phyloP scores from a whole-genome alignment of 805 yeast genomes.

The Hanseniaspora lachancei region DNA sequence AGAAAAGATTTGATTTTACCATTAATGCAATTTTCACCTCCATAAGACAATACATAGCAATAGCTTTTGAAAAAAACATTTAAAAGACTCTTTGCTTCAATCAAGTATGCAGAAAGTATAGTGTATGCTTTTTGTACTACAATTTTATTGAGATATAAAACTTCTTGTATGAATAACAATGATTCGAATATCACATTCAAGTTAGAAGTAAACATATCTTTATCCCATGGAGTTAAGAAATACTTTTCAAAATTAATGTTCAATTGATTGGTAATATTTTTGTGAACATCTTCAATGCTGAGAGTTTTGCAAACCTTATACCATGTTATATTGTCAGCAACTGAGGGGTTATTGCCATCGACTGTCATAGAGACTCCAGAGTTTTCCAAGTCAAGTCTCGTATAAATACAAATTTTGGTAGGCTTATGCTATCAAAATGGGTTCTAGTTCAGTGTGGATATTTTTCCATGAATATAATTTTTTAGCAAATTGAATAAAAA shows the following conservation, averaged over 20 bases:
- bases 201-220: background rate
- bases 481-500: no score
- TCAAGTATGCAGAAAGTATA: background rate
- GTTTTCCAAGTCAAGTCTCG: no score
- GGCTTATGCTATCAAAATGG: no score
- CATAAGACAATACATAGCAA: background rate
- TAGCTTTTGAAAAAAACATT: background rate
- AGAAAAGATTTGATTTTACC: background rate
- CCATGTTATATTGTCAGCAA: background rate
- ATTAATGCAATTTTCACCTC: background rate
- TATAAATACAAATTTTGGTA: no score
- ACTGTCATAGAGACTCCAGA: no score
- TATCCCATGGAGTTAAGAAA: background rate
- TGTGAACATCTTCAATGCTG: background rate
- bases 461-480: no score
- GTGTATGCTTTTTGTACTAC: background rate
- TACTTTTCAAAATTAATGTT: background rate
- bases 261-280: background rate
- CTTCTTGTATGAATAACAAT: background rate
- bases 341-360: background rate
- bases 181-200: background rate
- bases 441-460: no score
- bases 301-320: background rate
- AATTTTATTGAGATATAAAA: background rate
- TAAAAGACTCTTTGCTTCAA: background rate